Evolutionary conservation across 345 rosid species (phyloP).

Genomic region (Eucalyptus pauciflora): DNA sequence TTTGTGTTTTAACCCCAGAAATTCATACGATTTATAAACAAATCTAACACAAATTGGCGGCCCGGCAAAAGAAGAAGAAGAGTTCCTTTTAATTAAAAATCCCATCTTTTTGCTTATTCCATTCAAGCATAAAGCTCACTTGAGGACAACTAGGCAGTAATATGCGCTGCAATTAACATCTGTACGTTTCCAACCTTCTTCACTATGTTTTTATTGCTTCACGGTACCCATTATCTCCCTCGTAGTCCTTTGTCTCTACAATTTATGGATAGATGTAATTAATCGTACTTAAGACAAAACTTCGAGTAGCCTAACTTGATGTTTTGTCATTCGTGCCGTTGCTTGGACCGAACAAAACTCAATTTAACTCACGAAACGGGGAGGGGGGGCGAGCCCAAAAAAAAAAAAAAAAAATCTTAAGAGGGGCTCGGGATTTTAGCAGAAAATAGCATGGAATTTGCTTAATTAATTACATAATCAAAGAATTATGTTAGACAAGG

Average conservation of each 20-base stretch:
- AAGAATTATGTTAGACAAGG: neutral
- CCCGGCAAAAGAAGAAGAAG: neutral
- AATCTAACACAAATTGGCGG: neutral
- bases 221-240: neutral
- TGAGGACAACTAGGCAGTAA: neutral
- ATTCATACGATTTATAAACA: neutral
- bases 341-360: neutral
- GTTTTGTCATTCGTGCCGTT: neutral
- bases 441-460: neutral
- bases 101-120: neutral
- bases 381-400: too few species aligned
- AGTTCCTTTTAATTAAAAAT: accelerated
- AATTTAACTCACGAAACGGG: neutral
- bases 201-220: neutral
- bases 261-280: too few species aligned
- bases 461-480: conserved; percentile 1
- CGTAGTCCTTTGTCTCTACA: neutral
- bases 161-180: neutral
- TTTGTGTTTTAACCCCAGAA: neutral
- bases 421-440: neutral
- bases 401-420: neutral
- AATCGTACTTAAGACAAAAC: neutral
- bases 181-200: neutral
- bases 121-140: neutral
- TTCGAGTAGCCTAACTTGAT: neutral